Base-by-base conservation (phyloP, 1,284 basidiomycete genomes). In the Ceratorhiza oryzae-sativae region DNA sequence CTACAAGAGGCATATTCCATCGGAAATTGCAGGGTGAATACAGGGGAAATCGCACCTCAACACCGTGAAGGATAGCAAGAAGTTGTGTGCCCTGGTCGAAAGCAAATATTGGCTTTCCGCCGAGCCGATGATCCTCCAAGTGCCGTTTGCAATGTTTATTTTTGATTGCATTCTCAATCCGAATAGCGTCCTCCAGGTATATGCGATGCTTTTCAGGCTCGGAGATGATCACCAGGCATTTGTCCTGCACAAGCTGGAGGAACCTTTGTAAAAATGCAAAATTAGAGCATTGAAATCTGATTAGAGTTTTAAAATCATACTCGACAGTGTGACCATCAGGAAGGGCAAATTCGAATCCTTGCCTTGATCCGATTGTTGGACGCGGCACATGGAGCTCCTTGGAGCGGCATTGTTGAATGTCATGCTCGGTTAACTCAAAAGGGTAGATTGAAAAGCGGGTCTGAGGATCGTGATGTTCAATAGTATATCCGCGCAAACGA, bases 241-340 rank as follows among this genome's bases (percentile, higher is more conserved):
- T 71, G 25, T 60, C 56, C 13, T 41, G 68, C 4, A 71, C 56
- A 13, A 71, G 56, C 15, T 60, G 56, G 20, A 71, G 20, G 18
- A 71, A 71, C 20, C 68, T 71, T 36, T 5, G 23, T 32, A 8
- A 12, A 18, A 30, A 10, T 10, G 18, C 49, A 10, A 53, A 36
- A 39, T n/a, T 39, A 39, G 8, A 39, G 36, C 36, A 13, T 13
- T n/a, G n/a, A n/a, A n/a, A n/a, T 39, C 36, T 39, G 13, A 13
- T 13, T 6, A 39, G 36, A 39, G 6, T 13, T 39, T 55, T 20
- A 36, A 25, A 23, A 55, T 87, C 63, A 18, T 42, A 55, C 63
- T 55, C 49, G 15, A 55, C 39, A 18, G 5, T 36, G 32, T 51
- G 32, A n/a, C 46, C 46, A 23, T 65, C 62, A 10, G 18, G 2